Percentiles rank a stretch among this genome's conserved stretches.
phyloP scores from a whole-genome alignment of 768 basidiomycete species.

The Kockovaella imperatae region DNA sequence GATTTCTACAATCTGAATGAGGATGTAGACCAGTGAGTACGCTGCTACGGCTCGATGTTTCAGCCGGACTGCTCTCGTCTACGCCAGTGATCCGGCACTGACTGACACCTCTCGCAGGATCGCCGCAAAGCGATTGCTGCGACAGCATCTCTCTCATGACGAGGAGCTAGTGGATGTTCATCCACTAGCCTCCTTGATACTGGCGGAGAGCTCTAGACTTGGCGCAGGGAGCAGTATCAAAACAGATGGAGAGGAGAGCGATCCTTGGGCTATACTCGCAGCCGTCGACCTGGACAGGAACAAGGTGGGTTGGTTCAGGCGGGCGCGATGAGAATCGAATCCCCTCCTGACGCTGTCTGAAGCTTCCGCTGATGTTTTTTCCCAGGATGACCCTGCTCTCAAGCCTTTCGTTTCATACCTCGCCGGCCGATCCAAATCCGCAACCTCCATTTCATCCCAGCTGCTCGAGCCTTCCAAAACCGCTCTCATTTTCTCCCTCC shows the following conservation, averaged over 20 bases:
- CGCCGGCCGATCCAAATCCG: constrained; percentile 53
- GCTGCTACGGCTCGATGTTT: background rate
- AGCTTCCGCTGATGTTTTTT: too few relatives aligned
- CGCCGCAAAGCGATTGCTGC: constrained; percentile 52
- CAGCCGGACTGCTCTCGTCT: background rate
- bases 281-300: constrained; percentile 70
- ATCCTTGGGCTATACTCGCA: constrained; percentile 81
- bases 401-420: constrained; percentile 64
- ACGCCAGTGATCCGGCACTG: background rate
- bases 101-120: constrained; percentile 20
- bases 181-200: constrained; percentile 69
- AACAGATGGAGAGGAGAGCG: constrained; percentile 79
- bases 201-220: constrained; percentile 55
- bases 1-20: constrained; percentile 88
- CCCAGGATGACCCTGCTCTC: constrained; percentile 63
- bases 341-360: constrained; percentile 6
- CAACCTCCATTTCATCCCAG: constrained; percentile 52
- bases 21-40: constrained; percentile 63
- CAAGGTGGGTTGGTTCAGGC: constrained; percentile 48
- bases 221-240: constrained; percentile 76
- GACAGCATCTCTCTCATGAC: constrained; percentile 64
- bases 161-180: constrained; percentile 63
- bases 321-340: background rate
- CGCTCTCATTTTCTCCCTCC: constrained; percentile 76
- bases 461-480: constrained; percentile 56